Percentiles rank a stretch among this genome's conserved stretches.
Conservation (phyloP, 164 flowering plant genomes). For the Chimonanthus salicifolius region DNA sequence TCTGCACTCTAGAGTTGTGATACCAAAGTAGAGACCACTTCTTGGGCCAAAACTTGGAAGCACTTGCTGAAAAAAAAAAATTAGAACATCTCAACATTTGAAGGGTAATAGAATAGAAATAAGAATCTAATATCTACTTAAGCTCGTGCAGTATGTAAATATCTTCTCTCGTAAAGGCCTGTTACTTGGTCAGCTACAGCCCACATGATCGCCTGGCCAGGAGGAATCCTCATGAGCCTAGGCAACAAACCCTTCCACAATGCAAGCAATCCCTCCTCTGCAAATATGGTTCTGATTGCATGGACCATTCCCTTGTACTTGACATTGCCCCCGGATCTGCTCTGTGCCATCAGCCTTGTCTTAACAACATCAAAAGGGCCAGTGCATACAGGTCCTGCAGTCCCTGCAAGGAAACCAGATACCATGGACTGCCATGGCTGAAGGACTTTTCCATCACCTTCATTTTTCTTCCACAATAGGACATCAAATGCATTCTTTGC, state of each 20-base stretch:
- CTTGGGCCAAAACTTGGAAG: too few relatives aligned
- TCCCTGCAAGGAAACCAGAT: conserved; percentile 95
- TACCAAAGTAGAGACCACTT: too few relatives aligned
- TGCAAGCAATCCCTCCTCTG: conserved; percentile 82
- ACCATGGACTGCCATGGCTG: conserved; percentile 98
- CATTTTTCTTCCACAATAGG: conserved; percentile 82
- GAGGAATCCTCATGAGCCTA: conserved; percentile 95
- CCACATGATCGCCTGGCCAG: conserved; percentile 99
- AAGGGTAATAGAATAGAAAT: neutral
- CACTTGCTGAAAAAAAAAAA: too few relatives aligned
- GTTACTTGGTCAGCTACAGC: conserved; percentile 88
- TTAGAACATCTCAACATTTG: too few relatives aligned
- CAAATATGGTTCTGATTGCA: conserved; percentile 74
- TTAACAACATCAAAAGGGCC: conserved; percentile 98
- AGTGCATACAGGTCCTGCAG: conserved; percentile 94
- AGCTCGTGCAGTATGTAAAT: conserved; percentile 21
- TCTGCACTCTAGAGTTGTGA: too few relatives aligned
- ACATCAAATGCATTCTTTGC: conserved; percentile 83
- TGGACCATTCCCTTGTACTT: conserved; percentile 95
- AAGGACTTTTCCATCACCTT: conserved; percentile 84
- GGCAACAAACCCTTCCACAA: conserved; percentile 96
- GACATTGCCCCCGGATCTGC: conserved; percentile 42
- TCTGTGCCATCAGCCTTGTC: conserved; percentile 96
- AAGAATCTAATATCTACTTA: neutral
- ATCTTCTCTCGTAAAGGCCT: conserved; percentile 74